phyloP scores from a whole-genome alignment of 805 yeast species.

The Pichia cabralensis region DNA sequence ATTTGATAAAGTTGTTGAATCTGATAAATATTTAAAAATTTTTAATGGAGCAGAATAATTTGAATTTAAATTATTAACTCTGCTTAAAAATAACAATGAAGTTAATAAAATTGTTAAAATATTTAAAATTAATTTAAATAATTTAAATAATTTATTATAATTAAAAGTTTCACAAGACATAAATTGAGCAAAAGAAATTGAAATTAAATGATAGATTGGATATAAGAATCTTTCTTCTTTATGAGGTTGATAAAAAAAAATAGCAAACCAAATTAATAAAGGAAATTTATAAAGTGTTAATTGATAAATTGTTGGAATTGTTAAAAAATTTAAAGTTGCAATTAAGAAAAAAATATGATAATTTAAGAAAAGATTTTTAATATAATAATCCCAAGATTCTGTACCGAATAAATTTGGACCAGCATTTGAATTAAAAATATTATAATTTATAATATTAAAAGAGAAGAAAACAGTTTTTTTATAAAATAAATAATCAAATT shows the following conservation, averaged over 20 bases:
- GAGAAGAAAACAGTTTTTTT: constrained; percentile 59
- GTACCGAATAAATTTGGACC: constrained; percentile 91
- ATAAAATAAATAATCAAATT: constrained; percentile 55
- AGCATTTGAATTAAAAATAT: constrained; percentile 61
- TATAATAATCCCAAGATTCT: constrained; percentile 69
- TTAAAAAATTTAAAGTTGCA: constrained; percentile 30
- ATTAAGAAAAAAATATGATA: constrained; percentile 49
- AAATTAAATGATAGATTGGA: constrained; percentile 68
- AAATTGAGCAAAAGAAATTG: constrained; percentile 44
- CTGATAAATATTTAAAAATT: constrained; percentile 39
- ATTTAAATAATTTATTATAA: constrained; percentile 4
- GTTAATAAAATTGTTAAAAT: not conserved
- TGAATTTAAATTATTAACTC: constrained; percentile 38
- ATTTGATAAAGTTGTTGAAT: constrained; percentile 9
- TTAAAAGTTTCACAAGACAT: constrained; percentile 25
- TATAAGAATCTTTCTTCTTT: constrained; percentile 89
- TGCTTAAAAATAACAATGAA: constrained; percentile 6
- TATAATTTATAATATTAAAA: constrained; percentile 71
- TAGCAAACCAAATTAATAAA: constrained; percentile 50
- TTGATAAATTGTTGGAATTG: constrained; percentile 5
- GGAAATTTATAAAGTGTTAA: constrained; percentile 17
- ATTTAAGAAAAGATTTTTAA: constrained; percentile 59
- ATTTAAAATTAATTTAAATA: constrained; percentile 6
- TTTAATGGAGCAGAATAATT: constrained; percentile 70
- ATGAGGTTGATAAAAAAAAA: constrained; percentile 73